phyloP scores from a whole-genome alignment of 345 rosid species.

The Euphorbia lathyris region DNA sequence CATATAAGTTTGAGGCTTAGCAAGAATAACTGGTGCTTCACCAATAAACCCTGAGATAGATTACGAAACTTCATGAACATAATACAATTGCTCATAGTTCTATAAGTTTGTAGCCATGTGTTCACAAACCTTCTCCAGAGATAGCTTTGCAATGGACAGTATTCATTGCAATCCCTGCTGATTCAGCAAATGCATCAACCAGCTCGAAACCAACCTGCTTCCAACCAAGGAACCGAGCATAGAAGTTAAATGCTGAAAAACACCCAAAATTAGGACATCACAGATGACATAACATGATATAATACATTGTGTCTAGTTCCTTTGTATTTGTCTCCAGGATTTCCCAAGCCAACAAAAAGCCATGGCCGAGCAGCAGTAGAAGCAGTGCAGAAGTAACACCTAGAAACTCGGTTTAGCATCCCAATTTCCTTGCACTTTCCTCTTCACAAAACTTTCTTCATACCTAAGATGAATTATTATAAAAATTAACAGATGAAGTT shows the following conservation, averaged over 20 bases:
- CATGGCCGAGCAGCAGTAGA: slow-evolving; percentile 55
- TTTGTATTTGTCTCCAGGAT: slow-evolving; percentile 79
- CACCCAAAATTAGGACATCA: not conserved
- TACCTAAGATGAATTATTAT: not conserved
- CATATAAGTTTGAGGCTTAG: slow-evolving; percentile 64
- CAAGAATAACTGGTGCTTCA: slow-evolving; percentile 19
- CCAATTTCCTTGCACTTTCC: not conserved
- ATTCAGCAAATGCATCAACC: slow-evolving; percentile 55
- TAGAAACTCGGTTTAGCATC: slow-evolving; percentile 25
- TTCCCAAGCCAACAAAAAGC: slow-evolving; percentile 83
- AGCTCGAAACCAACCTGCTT: slow-evolving; percentile 73
- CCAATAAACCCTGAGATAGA: slow-evolving; percentile 17
- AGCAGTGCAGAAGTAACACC: slow-evolving; percentile 55
- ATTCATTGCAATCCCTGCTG: slow-evolving; percentile 13
- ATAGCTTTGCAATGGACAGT: slow-evolving; percentile 17
- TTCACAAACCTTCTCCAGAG: slow-evolving; percentile 17
- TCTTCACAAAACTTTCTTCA: not conserved
- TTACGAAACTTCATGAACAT: not conserved
- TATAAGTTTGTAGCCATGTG: not conserved
- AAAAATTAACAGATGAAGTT: not conserved
- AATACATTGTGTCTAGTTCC: slow-evolving; percentile 83
- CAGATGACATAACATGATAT: not conserved
- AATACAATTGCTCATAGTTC: not conserved
- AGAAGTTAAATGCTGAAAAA: not conserved
- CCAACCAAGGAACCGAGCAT: not conserved